Percentiles rank a stretch among this genome's conserved stretches.
phyloP scores from a whole-genome alignment of 805 yeast species.

The Torulaspora maleeae region DNA sequence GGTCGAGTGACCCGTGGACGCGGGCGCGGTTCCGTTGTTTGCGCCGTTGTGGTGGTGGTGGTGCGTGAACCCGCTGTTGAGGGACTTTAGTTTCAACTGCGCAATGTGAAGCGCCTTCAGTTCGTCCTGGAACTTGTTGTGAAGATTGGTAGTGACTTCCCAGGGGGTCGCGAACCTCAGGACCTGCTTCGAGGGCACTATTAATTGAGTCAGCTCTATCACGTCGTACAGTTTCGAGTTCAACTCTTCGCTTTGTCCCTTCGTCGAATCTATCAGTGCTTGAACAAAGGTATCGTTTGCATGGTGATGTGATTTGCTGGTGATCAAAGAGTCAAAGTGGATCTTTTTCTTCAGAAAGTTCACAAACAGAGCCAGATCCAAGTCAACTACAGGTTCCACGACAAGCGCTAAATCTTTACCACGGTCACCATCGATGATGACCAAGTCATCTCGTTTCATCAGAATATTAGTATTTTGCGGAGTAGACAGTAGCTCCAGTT shows the following conservation, averaged over 20 bases:
- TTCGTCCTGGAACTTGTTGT: slow-evolving; percentile 65
- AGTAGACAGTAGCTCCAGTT: slow-evolving; percentile 63
- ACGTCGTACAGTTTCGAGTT: slow-evolving; percentile 37
- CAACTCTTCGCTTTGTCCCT: slow-evolving; percentile 23
- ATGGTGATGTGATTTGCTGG: slow-evolving; percentile 31
- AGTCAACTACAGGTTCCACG: slow-evolving; percentile 56
- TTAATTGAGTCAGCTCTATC: slow-evolving; percentile 46
- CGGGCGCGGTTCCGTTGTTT: slow-evolving; percentile 5
- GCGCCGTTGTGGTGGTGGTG: slow-evolving; percentile 18
- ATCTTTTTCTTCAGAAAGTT: slow-evolving; percentile 71
- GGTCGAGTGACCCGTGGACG: slow-evolving; percentile 31
- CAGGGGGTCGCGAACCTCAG: slow-evolving; percentile 69
- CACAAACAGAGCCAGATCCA: slow-evolving; percentile 63
- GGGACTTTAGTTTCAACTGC: slow-evolving; percentile 44
- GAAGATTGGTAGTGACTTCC: slow-evolving; percentile 55
- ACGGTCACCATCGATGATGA: slow-evolving; percentile 77
- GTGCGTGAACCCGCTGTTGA: slow-evolving; percentile 22
- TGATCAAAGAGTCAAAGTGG: slow-evolving; percentile 42
- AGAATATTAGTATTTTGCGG: slow-evolving; percentile 60
- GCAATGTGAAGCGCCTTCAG: slow-evolving; percentile 66
- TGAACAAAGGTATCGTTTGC: slow-evolving; percentile 28
- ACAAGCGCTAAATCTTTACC: slow-evolving; percentile 77
- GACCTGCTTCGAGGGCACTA: slow-evolving; percentile 74
- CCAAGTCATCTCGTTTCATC: slow-evolving; percentile 58
- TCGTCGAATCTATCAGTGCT: slow-evolving; percentile 25